Percentiles rank a stretch among this genome's conserved stretches.
phyloP scores from a whole-genome alignment of 768 basidiomycete species.

The Lanmaoa pseudosensibilis region DNA sequence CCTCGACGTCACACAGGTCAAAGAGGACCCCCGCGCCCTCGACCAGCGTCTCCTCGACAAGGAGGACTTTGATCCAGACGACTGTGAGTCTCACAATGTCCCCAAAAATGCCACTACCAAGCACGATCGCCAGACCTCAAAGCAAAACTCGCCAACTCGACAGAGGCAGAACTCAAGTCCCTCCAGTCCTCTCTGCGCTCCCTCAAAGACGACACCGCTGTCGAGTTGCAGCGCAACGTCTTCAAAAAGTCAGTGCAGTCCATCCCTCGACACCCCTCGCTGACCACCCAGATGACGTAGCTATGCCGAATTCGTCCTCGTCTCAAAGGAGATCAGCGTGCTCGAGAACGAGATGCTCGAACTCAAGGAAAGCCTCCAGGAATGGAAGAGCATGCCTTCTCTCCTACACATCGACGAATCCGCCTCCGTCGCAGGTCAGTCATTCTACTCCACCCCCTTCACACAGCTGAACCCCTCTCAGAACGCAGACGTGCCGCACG shows the following conservation, averaged over 20 bases:
- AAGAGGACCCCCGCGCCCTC: conserved; percentile 59
- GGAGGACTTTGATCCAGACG: conserved; percentile 85
- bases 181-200: conserved; percentile 74
- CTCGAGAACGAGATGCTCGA: conserved; percentile 98
- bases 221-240: conserved; percentile 86
- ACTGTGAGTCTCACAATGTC: conserved; percentile 56
- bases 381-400: conserved; percentile 96
- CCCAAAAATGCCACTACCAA: not conserved
- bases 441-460: conserved; percentile 28
- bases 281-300: conserved; percentile 42
- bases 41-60: conserved; percentile 66
- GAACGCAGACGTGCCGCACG: conserved; percentile 66
- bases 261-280: not conserved
- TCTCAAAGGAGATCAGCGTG: conserved; percentile 95
- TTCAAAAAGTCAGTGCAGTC: conserved; percentile 78
- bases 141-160: conserved; percentile 85
- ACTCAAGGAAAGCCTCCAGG: conserved; percentile 88
- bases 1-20: conserved; percentile 35
- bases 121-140: conserved; percentile 57
- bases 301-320: conserved; percentile 94
- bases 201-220: conserved; percentile 69
- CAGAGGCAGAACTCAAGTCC: conserved; percentile 74
- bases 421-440: conserved; percentile 54
- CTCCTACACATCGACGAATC: conserved; percentile 87
- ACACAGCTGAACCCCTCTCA: conserved; percentile 14